Evolutionary conservation across 139 green algal genomes (phyloP).

Genomic region (Coccomyxa sp.): DNA sequence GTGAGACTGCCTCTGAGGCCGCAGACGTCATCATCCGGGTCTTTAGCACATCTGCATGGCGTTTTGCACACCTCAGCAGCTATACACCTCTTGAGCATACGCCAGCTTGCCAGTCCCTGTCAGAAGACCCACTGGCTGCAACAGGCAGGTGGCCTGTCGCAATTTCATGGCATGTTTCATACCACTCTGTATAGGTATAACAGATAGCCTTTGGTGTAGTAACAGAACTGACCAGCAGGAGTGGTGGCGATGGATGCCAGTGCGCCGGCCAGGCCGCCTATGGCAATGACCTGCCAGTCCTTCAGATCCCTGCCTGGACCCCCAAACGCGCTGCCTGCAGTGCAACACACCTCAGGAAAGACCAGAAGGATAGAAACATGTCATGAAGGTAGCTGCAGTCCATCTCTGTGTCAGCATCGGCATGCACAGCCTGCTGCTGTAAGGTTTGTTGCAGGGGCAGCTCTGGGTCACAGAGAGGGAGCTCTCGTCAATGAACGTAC

Average conservation of each 20-base stretch:
- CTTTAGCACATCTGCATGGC: constrained; percentile 81
- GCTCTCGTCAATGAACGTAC: background rate
- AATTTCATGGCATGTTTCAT: too few species aligned
- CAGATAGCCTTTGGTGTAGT: too few species aligned
- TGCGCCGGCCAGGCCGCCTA: constrained; percentile 56
- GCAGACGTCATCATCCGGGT: constrained; percentile 64
- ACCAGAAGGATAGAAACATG: background rate
- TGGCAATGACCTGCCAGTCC: constrained; percentile 44
- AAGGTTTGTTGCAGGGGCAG: background rate
- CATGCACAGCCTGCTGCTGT: background rate
- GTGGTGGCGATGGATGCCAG: constrained; percentile 51
- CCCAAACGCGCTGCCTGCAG: constrained; percentile 13
- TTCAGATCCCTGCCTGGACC: constrained; percentile 34
- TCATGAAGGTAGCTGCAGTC: background rate
- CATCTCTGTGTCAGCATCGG: background rate
- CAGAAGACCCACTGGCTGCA: too few species aligned
- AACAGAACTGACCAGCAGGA: too few species aligned
- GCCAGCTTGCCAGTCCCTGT: too few species aligned
- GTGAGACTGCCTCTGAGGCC: background rate
- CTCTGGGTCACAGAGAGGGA: background rate
- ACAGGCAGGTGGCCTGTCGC: too few species aligned
- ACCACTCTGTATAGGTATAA: too few species aligned
- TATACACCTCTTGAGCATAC: too few species aligned
- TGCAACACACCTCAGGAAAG: too few species aligned
- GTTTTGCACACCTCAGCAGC: too few species aligned